Evolutionary conservation across 352 stramenopile species (phyloP).

Genomic region (Pythium dissimile): DNA sequence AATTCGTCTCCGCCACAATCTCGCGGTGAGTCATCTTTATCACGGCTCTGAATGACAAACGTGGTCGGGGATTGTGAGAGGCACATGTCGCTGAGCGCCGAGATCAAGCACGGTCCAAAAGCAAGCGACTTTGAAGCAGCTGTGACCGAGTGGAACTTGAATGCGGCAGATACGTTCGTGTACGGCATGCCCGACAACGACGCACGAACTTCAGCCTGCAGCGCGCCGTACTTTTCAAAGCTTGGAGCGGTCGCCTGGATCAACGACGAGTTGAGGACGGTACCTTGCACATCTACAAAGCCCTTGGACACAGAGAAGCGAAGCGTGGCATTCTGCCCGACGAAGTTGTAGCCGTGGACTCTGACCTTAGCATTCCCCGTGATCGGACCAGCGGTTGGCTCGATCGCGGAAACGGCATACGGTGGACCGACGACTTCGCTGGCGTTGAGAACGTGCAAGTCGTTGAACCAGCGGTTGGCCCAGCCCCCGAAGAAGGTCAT

Average conservation of each 20-base stretch:
- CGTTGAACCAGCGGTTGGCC: conserved; percentile 95
- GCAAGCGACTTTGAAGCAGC: conserved; percentile 88
- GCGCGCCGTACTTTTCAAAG: conserved; percentile 93
- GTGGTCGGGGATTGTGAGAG: conserved; percentile 70
- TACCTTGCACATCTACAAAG: conserved; percentile 88
- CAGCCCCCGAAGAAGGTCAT: conserved; percentile 96
- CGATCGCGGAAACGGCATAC: conserved; percentile 92
- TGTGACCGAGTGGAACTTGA: conserved; percentile 94
- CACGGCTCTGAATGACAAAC: conserved; percentile 91
- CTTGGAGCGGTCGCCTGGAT: conserved; percentile 91
- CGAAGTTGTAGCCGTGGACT: conserved; percentile 92
- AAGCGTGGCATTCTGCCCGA: conserved; percentile 75
- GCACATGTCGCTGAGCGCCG: conserved; percentile 54
- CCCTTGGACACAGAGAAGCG: conserved; percentile 93
- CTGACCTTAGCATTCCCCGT: conserved; percentile 91
- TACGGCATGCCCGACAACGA: conserved; percentile 89
- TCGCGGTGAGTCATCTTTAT: conserved; percentile 87
- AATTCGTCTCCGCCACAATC: conserved; percentile 96
- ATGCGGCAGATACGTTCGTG: conserved; percentile 87
- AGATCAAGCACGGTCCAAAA: conserved; percentile 90
- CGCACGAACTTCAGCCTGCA: conserved; percentile 87
- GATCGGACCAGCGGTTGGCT: conserved; percentile 91
- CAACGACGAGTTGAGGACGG: conserved; percentile 80
- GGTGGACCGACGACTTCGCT: conserved; percentile 94
- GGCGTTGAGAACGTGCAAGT: conserved; percentile 92